Percentiles rank a stretch among this genome's conserved stretches.
phyloP scores from a whole-genome alignment of 2,329 filamentous ascomycete species.

The Aspergillus terreus region DNA sequence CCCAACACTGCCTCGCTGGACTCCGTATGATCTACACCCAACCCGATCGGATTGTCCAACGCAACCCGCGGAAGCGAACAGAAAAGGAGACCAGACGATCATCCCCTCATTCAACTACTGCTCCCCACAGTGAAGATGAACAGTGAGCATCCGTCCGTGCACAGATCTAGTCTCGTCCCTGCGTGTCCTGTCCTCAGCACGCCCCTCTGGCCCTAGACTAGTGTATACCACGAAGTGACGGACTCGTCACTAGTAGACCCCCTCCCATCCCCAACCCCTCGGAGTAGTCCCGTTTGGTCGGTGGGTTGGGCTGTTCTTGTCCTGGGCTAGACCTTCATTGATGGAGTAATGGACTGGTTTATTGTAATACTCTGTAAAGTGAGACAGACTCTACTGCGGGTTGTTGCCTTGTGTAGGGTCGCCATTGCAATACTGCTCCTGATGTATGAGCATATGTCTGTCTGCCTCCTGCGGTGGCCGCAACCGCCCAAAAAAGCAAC shows the following conservation, averaged over 20 bases:
- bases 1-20: too few relatives aligned
- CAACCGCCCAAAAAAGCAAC: conserved; percentile 2
- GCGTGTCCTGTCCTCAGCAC: not conserved
- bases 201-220: too few relatives aligned
- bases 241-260: not conserved
- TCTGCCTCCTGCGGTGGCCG: not conserved
- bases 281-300: conserved; percentile 19
- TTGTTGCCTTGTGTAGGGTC: not conserved
- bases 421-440: not conserved
- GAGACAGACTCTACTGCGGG: too few relatives aligned
- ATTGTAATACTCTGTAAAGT: too few relatives aligned
- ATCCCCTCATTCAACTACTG: too few relatives aligned
- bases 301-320: conserved; percentile 3
- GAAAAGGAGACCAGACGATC: too few relatives aligned
- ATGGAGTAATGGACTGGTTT: too few relatives aligned
- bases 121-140: not conserved
- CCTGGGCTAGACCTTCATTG: too few relatives aligned
- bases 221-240: too few relatives aligned
- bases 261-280: not conserved
- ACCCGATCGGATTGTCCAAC: too few relatives aligned
- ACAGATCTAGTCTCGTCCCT: conserved; percentile 2
- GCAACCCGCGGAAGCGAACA: too few relatives aligned
- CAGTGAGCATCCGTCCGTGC: conserved; percentile 1
- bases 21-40: too few relatives aligned
- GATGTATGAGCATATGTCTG: not conserved